Evolutionary conservation across 2,329 filamentous ascomycete genomes (phyloP).

Genomic region (Penicillium decumbens): DNA sequence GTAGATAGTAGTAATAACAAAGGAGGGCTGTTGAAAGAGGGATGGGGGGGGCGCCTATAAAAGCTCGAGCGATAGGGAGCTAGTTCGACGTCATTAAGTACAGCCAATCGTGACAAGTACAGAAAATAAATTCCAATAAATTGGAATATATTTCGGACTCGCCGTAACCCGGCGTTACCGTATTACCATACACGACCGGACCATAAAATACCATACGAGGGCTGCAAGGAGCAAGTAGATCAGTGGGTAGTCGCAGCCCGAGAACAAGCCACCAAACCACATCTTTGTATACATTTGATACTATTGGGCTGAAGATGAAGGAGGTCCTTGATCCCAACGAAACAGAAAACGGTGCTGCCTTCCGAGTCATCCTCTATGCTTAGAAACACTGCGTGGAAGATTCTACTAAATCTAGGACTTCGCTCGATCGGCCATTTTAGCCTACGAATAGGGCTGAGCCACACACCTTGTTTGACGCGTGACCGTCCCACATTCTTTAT

Average conservation of each 20-base stretch:
- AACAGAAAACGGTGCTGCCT: slow-evolving; percentile 6
- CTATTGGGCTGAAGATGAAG: slow-evolving; percentile 8
- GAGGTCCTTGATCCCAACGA: neutral
- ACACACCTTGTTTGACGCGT: slow-evolving; percentile 16
- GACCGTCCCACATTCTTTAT: neutral
- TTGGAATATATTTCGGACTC: too few relatives aligned
- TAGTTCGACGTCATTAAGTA: too few relatives aligned
- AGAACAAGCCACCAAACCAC: slow-evolving; percentile 10
- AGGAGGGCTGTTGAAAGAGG: neutral
- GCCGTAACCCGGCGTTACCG: too few relatives aligned
- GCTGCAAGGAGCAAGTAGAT: too few relatives aligned
- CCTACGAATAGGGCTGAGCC: slow-evolving; percentile 19
- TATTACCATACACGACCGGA: too few relatives aligned
- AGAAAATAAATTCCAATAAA: too few relatives aligned
- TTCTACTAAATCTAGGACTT: slow-evolving; percentile 5
- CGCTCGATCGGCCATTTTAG: slow-evolving; percentile 11
- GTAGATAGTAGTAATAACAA: neutral
- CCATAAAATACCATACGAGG: too few relatives aligned
- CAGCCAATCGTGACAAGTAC: too few relatives aligned
- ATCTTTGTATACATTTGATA: neutral
- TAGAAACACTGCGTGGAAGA: neutral
- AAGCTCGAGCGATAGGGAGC: too few relatives aligned
- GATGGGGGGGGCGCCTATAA: too few relatives aligned
- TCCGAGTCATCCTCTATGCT: slow-evolving; percentile 1
- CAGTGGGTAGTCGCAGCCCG: slow-evolving; percentile 13